Evolutionary conservation across 2,329 filamentous ascomycete species (phyloP), one percentile per base, ranked within the genome.

Genomic region (Paraphoma chrysanthemicola): DNA sequence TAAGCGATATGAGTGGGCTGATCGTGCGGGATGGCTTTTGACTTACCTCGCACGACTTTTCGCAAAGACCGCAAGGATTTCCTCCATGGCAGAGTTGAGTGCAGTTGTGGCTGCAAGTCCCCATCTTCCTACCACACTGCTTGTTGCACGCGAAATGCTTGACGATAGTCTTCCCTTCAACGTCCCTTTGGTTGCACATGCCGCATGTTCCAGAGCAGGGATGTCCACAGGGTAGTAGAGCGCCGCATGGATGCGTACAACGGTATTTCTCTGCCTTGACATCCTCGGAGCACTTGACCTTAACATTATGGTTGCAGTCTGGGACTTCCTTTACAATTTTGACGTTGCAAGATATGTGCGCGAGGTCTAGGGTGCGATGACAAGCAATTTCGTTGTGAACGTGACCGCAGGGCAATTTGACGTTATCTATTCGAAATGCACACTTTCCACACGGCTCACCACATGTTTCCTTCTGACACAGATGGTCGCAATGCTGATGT

Each of bases 141-240:
- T 68, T 69, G 1, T 1, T 46, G 41, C 74, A 76, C 14, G 31
- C 7, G 1, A 17, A 14, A 42, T 75, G 70, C 17, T 59, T 52
- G 1, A 52, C 23, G 0, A 28, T 16, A 1, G 41, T 14, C 12
- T 54, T 29, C 1, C 52, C 57, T 2, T 55, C 76, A 0, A 71
- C 69, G 7, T 72, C 60, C 23, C 72, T 75, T 1, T 48, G 64
- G 3, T 77, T 79, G 70, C 88, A 91, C 0, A 59, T 51, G 6
- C 56, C 71, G 65, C 88, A 91, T 7, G 33, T 39, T 2, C 74
- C 76, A 5, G 66, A 56, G 28, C 88, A 91, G 0, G 53, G 54
- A 65, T 90, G 88, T 0, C 89, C 87, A 63, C 89, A 92, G 0
- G 70, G 29, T 0, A 86, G 77, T 0, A 67, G 42, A 0, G 62